Percentiles rank a stretch among this genome's conserved stretches.
Conservation (phyloP, 179 eudicot genomes). For the Carnegiea gigantea region DNA sequence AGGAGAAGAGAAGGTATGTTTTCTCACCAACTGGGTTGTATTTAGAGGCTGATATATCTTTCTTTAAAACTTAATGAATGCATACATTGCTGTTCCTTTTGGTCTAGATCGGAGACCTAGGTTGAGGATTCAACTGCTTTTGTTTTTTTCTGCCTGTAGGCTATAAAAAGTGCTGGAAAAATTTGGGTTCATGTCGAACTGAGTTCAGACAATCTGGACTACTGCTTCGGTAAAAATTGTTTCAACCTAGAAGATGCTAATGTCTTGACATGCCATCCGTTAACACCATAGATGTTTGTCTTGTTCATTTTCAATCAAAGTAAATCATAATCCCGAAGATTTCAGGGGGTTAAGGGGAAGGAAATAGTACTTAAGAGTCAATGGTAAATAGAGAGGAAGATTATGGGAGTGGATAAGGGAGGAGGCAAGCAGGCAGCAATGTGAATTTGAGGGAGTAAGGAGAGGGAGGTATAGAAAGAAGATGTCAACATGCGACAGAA, state of each 20-base stretch:
- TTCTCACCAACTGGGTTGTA: not conserved
- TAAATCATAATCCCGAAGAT: not conserved
- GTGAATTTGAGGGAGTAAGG: not conserved
- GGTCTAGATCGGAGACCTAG: not conserved
- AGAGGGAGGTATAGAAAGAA: not conserved
- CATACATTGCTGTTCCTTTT: not conserved
- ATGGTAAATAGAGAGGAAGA: too few species aligned
- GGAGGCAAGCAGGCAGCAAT: too few species aligned
- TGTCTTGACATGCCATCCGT: not conserved
- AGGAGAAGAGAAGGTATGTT: constrained; percentile 70
- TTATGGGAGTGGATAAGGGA: not conserved
- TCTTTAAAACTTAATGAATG: not conserved
- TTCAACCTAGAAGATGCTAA: not conserved
- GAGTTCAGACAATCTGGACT: not conserved
- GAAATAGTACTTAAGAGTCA: not conserved
- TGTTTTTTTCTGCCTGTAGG: not conserved
- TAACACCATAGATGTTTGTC: too few species aligned
- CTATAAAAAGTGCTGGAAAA: not conserved
- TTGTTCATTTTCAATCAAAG: not conserved
- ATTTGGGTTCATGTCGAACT: not conserved
- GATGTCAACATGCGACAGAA: not conserved
- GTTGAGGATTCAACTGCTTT: not conserved
- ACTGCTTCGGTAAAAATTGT: not conserved
- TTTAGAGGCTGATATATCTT: not conserved
- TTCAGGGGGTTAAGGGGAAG: not conserved